Evolutionary conservation across 805 yeast genomes (phyloP).

Genomic region (Crinitomyces ghanaensis): DNA sequence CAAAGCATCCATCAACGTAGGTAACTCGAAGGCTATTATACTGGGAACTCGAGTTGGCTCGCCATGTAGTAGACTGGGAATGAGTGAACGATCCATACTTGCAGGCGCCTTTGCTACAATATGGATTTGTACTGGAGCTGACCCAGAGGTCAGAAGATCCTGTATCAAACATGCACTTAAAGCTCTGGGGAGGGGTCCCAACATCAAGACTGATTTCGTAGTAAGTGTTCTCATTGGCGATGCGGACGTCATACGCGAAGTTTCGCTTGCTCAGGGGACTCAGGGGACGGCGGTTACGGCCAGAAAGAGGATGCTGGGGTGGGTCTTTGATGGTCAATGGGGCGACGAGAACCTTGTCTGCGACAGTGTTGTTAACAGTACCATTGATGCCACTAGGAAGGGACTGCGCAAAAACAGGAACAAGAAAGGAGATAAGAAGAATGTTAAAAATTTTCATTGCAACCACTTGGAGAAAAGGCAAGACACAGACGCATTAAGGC

Average conservation of each 20-base stretch:
- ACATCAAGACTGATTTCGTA: conserved; percentile 28
- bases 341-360: too few species aligned
- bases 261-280: conserved; percentile 3
- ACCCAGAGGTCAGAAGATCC: conserved; percentile 74
- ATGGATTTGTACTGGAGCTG: conserved; percentile 36
- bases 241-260: conserved; percentile 9
- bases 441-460: too few species aligned
- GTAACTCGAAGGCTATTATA: conserved; percentile 16
- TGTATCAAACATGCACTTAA: conserved; percentile 53
- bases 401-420: too few species aligned
- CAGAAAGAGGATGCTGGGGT: too few species aligned
- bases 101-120: conserved; percentile 29
- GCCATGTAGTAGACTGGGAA: conserved; percentile 22
- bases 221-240: conserved; percentile 19
- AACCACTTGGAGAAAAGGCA: too few species aligned
- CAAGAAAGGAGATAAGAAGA: too few species aligned
- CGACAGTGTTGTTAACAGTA: too few species aligned
- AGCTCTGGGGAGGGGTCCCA: conserved; percentile 46
- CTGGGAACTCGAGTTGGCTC: conserved; percentile 5
- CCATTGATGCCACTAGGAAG: too few species aligned
- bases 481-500: too few species aligned
- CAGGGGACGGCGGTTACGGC: too few species aligned
- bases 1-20: conserved; percentile 37
- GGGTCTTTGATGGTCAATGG: too few species aligned
- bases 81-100: conserved; percentile 21